Percentiles rank a stretch among this genome's conserved stretches.
Evolutionary conservation across 768 basidiomycete species (phyloP).

Genomic region (Roridomyces roridus): DNA sequence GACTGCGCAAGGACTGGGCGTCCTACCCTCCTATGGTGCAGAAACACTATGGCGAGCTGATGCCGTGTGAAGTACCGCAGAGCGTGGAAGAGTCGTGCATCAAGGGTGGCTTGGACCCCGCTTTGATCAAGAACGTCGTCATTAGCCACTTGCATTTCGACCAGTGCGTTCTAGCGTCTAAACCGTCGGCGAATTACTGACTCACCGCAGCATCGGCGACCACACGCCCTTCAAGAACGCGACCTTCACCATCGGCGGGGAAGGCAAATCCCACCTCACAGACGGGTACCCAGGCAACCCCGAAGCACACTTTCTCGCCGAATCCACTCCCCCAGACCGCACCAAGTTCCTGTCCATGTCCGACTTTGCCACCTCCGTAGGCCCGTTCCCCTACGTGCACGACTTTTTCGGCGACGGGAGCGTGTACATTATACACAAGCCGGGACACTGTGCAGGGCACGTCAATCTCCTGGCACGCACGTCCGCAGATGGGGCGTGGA

Average conservation of each 20-base stretch:
- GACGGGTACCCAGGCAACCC: conserved; percentile 51
- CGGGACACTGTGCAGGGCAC: conserved; percentile 64
- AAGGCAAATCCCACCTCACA: conserved; percentile 38
- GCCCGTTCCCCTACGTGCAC: conserved; percentile 55
- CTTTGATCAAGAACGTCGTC: conserved; percentile 50
- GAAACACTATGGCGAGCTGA: conserved; percentile 18
- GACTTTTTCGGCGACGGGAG: conserved; percentile 68
- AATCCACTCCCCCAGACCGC: conserved; percentile 44
- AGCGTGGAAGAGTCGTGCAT: conserved; percentile 53
- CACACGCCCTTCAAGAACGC: conserved; percentile 50
- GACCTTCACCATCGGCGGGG: conserved; percentile 54
- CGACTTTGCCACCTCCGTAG: conserved; percentile 43
- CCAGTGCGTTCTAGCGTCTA: conserved; percentile 28
- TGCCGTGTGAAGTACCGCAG: conserved; percentile 35
- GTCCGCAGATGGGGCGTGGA: conserved; percentile 58
- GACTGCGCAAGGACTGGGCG: conserved; percentile 54
- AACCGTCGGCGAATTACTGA: conserved; percentile 14
- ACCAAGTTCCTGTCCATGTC: conserved; percentile 43
- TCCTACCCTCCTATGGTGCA: conserved; percentile 42
- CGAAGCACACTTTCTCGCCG: conserved; percentile 34
- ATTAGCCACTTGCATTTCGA: conserved; percentile 65
- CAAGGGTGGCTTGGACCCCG: conserved; percentile 51
- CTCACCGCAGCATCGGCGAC: conserved; percentile 45
- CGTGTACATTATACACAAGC: conserved; percentile 61
- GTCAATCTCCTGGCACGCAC: conserved; percentile 61